phyloP scores from a whole-genome alignment of 129 eudicot species.

The Arctium minus region DNA sequence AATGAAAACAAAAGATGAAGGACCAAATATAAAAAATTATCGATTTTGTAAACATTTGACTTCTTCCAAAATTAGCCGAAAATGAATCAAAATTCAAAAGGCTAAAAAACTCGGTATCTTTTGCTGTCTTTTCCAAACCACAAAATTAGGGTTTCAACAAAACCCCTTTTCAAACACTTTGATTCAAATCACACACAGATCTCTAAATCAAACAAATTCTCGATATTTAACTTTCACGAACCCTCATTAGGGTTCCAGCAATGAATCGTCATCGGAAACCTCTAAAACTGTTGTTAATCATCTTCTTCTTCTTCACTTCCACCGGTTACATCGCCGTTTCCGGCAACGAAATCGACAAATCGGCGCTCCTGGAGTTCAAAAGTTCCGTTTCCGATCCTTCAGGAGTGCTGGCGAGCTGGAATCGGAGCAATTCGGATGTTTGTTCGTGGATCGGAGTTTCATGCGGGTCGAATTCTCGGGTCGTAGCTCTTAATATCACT shows the following conservation, averaged over 20 bases:
- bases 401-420: slow-evolving; percentile 55
- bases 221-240: background rate
- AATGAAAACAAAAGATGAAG: background rate
- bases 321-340: slow-evolving; percentile 19
- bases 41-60: slow-evolving; percentile 5
- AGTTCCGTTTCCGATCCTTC: slow-evolving; percentile 54
- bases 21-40: background rate
- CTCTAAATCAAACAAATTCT: background rate
- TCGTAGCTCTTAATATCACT: slow-evolving; percentile 51
- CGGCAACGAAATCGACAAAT: slow-evolving; percentile 51
- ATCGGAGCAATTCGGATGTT: slow-evolving; percentile 29
- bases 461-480: slow-evolving; percentile 59
- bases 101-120: background rate
- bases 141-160: slow-evolving; percentile 39
- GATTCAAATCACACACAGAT: background rate
- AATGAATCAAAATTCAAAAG: slow-evolving; percentile 16
- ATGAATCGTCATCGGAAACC: slow-evolving; percentile 57
- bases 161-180: slow-evolving; percentile 15
- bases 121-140: slow-evolving; percentile 18
- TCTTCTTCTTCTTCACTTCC: slow-evolving; percentile 29
- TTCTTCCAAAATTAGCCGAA: slow-evolving; percentile 3
- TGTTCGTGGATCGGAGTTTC: slow-evolving; percentile 68
- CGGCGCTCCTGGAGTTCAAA: slow-evolving; percentile 61
- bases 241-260: slow-evolving; percentile 45
- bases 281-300: slow-evolving; percentile 31